A percentile compares a stretch with the other conserved stretches of the same genome.
phyloP scores from a whole-genome alignment of 2,329 filamentous ascomycete genomes.

The Zymoseptoria crescenta region DNA sequence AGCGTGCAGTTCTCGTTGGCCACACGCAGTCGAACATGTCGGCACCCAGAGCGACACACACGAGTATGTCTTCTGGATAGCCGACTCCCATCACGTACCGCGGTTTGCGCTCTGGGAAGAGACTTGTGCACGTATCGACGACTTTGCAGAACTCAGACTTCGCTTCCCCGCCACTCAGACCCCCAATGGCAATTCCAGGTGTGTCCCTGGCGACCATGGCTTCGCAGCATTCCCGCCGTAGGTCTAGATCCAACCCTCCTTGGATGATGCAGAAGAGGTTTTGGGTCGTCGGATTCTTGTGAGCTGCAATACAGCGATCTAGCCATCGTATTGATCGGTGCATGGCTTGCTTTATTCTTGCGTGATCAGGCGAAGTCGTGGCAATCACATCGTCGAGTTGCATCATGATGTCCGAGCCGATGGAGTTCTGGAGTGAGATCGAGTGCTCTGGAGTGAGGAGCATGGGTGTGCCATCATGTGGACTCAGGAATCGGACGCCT shows the following conservation, averaged over 20 bases:
- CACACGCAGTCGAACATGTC: constrained; percentile 99
- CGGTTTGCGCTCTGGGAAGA: constrained; percentile 87
- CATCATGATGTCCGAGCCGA: constrained; percentile 99
- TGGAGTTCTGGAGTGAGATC: constrained; percentile 90
- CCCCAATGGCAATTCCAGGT: constrained; percentile 92
- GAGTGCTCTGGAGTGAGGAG: constrained; percentile 96
- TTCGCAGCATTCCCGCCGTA: constrained; percentile 73
- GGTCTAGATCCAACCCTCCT: constrained; percentile 79
- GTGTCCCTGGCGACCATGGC: constrained; percentile 89
- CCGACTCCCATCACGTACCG: constrained; percentile 98
- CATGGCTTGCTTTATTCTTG: constrained; percentile 90
- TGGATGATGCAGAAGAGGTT: constrained; percentile 99
- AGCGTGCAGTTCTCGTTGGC: constrained; percentile 91
- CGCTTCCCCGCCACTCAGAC: constrained; percentile 87
- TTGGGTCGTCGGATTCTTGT: constrained; percentile 72
- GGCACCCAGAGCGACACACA: constrained; percentile 85
- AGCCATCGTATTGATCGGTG: constrained; percentile 90
- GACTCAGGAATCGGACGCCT: constrained; percentile 90
- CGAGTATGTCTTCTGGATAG: constrained; percentile 91
- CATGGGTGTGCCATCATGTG: constrained; percentile 93
- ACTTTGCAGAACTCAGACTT: constrained; percentile 84
- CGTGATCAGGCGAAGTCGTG: constrained; percentile 83
- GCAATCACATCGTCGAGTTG: constrained; percentile 97
- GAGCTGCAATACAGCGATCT: constrained; percentile 85
- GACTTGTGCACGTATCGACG: constrained; percentile 72